Base-by-base conservation (phyloP, 2,329 filamentous ascomycete species). In the Rutstroemia sp. region DNA sequence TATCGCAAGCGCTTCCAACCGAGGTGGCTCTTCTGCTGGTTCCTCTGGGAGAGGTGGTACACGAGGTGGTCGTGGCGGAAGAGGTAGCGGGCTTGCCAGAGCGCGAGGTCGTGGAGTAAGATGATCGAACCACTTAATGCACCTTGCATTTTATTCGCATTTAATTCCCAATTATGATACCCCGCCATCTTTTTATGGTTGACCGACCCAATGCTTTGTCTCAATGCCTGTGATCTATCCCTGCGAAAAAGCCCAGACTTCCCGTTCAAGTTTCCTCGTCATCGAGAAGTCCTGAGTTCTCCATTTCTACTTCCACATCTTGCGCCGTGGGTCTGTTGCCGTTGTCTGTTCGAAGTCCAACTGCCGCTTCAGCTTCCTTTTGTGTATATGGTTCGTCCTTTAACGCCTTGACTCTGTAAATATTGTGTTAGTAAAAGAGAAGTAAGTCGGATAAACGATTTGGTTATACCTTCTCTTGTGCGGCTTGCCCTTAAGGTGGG, bases 351-450 rank as follows among this genome's bases (percentile, higher is more conserved):
- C 79, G 76, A 5, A 92, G 73, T 41, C 89, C 89, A 38, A 86
- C 77, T 0, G 87, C 90, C 16, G 88, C 89, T 68, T 95, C 89
- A 34, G 92, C 89, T 64, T 92, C 83, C 68, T 89, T 88, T 68
- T 95, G 90, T 5, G 86, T 86, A 72, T 95, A 94, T 9, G 90
- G 88, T 65, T 89, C 89, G 67, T 95, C 90, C 61, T 83, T 83
- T 58, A 99, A 75, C 66, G 89, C 80, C 70, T 91, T 90, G 54
- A 95, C 74, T 70, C 92, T 95, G 34, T 42, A 37, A n/a, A 16
- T 42, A 25, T 8, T 14, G 1, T 17, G 38, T 60, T 41, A 61
- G 56, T 5, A 27, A 46, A 4, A 21, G 19, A 21, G n/a, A 25
- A 23, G 9, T 17, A 10, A 2, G 14, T 27, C 17, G 12, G 4